Percentiles rank a stretch among this genome's conserved stretches.
Evolutionary conservation across 1,284 basidiomycete genomes (phyloP).

Genomic region (Filobasidium uniguttulatum): DNA sequence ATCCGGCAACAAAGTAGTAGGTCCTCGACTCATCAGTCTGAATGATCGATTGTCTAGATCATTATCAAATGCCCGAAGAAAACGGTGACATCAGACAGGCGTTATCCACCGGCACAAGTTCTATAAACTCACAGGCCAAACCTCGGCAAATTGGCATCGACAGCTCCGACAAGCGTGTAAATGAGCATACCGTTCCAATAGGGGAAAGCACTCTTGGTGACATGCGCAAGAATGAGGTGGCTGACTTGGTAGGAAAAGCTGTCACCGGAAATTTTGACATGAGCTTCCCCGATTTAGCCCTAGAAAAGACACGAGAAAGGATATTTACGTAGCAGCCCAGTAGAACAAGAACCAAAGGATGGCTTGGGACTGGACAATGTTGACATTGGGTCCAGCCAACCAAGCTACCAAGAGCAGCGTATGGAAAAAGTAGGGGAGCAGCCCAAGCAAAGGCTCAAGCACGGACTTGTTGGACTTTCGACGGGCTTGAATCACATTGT

Average conservation of each 20-base stretch:
- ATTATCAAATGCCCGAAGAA: too few species aligned
- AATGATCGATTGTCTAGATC: slow-evolving; percentile 49
- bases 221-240: slow-evolving; percentile 82
- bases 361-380: slow-evolving; percentile 42
- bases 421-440: slow-evolving; percentile 66
- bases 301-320: not conserved
- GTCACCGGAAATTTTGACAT: not conserved
- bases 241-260: slow-evolving; percentile 54
- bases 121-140: slow-evolving; percentile 48
- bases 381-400: slow-evolving; percentile 54
- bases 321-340: slow-evolving; percentile 59
- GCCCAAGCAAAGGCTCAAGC: slow-evolving; percentile 51
- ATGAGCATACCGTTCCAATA: slow-evolving; percentile 77
- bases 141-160: slow-evolving; percentile 67
- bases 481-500: slow-evolving; percentile 54
- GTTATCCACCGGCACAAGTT: too few species aligned
- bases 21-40: slow-evolving; percentile 40
- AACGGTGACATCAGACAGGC: too few species aligned
- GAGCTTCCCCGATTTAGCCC: not conserved
- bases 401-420: slow-evolving; percentile 59
- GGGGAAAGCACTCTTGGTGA: slow-evolving; percentile 73
- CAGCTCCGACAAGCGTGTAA: slow-evolving; percentile 59
- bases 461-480: slow-evolving; percentile 39
- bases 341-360: slow-evolving; percentile 77
- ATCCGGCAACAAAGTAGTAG: slow-evolving; percentile 41